Conservation (phyloP, 2,329 filamentous ascomycete genomes). For the Orbilia oligospora region DNA sequence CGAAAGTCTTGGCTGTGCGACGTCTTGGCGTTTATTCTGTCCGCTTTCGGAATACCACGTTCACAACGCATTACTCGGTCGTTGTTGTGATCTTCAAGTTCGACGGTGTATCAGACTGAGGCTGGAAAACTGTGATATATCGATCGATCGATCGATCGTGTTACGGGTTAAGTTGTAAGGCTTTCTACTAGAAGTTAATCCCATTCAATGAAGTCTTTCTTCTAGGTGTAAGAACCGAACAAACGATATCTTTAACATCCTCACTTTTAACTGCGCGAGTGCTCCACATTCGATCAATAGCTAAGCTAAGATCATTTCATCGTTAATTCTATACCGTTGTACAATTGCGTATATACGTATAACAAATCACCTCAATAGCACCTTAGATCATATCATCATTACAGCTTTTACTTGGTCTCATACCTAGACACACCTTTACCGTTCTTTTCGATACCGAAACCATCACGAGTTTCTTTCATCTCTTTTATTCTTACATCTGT, state of each 20-base stretch:
- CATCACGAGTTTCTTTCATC: background rate
- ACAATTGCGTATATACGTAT: no score
- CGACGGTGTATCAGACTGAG: background rate
- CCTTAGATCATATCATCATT: background rate
- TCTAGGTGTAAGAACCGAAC: background rate
- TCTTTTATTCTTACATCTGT: background rate
- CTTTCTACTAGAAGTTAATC: no score
- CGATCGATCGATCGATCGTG: no score
- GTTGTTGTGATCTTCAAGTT: background rate
- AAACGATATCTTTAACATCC: background rate
- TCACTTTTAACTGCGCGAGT: background rate
- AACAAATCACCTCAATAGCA: no score
- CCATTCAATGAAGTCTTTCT: background rate
- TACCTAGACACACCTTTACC: no score
- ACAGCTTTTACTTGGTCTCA: no score
- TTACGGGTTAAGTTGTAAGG: no score
- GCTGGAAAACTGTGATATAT: no score
- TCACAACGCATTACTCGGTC: background rate
- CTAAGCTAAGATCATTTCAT: background rate
- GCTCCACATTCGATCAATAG: background rate
- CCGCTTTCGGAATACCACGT: constrained; percentile 16
- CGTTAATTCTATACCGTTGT: no score
- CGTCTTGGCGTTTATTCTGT: constrained; percentile 44
- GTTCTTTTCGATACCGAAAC: background rate
- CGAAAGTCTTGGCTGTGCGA: constrained; percentile 34